phyloP scores from a whole-genome alignment of 2,329 filamentous ascomycete genomes.

The Aspergillus novoparasiticus region DNA sequence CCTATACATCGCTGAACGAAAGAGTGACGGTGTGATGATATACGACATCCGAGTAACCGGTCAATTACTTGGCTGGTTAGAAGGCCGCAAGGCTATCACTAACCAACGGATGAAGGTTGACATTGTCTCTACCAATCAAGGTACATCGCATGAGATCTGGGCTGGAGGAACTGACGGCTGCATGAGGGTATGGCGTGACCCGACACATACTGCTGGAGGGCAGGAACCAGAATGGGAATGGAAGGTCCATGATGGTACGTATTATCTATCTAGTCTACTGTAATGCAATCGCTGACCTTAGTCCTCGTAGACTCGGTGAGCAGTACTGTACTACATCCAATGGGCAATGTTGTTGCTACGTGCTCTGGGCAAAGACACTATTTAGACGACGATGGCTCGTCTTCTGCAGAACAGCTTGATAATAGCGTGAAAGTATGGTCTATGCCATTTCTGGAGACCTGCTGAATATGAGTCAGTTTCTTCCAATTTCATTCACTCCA shows the following conservation, averaged over 20 bases:
- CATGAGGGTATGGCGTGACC: slow-evolving; percentile 54
- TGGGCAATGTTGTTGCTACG: slow-evolving; percentile 52
- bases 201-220: slow-evolving; percentile 43
- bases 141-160: slow-evolving; percentile 57
- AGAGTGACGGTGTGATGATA: slow-evolving; percentile 57
- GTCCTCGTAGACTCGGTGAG: slow-evolving; percentile 45
- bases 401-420: slow-evolving; percentile 23
- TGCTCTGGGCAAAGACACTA: slow-evolving; percentile 50
- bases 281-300: not conserved
- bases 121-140: slow-evolving; percentile 40
- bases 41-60: slow-evolving; percentile 62
- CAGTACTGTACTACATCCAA: slow-evolving; percentile 50
- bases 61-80: slow-evolving; percentile 53
- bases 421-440: slow-evolving; percentile 47
- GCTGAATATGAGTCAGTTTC: not conserved
- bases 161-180: slow-evolving; percentile 60
- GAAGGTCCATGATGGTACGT: slow-evolving; percentile 49
- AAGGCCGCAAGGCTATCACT: slow-evolving; percentile 49
- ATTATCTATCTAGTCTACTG: not conserved
- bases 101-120: slow-evolving; percentile 62
- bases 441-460: slow-evolving; percentile 27
- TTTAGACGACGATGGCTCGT: slow-evolving; percentile 19
- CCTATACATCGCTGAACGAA: slow-evolving; percentile 60
- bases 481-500: not conserved
- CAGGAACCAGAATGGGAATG: slow-evolving; percentile 47